These are phyloP conservation scores for Ramaria sp. DNA, from an alignment of 768 basidiomycete species.

Conservation along the genomic window DNA sequence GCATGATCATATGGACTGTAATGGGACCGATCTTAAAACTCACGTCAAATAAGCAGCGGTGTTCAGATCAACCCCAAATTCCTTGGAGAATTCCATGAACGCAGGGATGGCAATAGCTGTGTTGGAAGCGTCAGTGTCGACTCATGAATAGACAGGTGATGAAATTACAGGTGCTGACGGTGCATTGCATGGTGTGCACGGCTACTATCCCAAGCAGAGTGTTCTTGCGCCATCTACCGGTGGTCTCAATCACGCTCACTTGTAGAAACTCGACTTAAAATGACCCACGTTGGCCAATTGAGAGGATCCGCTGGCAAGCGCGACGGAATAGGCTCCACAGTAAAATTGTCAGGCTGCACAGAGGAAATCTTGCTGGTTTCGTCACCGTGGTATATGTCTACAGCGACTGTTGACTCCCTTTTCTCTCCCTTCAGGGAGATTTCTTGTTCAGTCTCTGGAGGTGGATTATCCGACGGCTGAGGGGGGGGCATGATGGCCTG, in stretches of 20 bases:
- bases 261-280: not conserved
- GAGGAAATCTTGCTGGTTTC: too few relatives aligned
- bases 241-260: not conserved
- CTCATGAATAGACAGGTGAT: not conserved
- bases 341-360: too few relatives aligned
- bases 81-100: slow-evolving; percentile 2
- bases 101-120: not conserved
- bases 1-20: too few relatives aligned
- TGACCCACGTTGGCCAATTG: not conserved
- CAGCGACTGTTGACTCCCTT: too few relatives aligned
- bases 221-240: slow-evolving; percentile 5
- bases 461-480: too few relatives aligned
- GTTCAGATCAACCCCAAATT: not conserved
- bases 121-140: not conserved
- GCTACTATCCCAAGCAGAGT: not conserved
- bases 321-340: too few relatives aligned
- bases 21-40: not conserved
- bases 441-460: too few relatives aligned
- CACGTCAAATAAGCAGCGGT: not conserved
- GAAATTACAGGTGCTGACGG: not conserved
- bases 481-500: too few relatives aligned
- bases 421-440: too few relatives aligned
- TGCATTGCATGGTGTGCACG: not conserved
- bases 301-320: not conserved
- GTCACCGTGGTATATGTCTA: too few relatives aligned